Evolutionary conservation across 2,329 filamentous ascomycete genomes (phyloP), one percentile per base, ranked within the genome.

Genomic region (Aulographum hederae): DNA sequence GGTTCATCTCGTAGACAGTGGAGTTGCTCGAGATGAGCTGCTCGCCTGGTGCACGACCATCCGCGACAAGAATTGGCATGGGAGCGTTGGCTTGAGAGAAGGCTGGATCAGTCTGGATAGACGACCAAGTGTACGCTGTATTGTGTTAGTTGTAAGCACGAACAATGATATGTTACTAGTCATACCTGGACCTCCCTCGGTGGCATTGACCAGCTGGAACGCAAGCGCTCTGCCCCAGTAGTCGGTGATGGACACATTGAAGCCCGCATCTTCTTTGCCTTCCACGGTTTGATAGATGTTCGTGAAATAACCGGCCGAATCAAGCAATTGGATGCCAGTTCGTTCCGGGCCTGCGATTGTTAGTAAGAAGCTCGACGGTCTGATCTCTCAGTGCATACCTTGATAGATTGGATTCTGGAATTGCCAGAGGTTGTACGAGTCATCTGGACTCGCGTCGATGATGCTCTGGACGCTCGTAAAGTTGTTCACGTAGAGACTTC

Each of bases 171-270:
- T 18, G 15, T 10, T 18, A 15, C 33, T 11, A 31, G n/a, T n/a
- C n/a, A n/a, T n/a, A 37, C 41, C 42, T 13, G 76, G 70, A 0
- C 80, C 84, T 25, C 84, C 85, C 37, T 78, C 56, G 1, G 63
- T 65, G 4, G 69, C 77, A 46, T 86, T 78, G 47, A 93, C 67
- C 30, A 93, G 66, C 55, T 93, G 84, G 53, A 78, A 91, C 2
- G 75, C 75, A n/a, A 93, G 63, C 29, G 79, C 79, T 35, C 84
- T 76, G 18, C 79, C 80, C 61, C 84, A 92, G 51, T 82, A 82
- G 56, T 94, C 85, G 0, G 85, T 93, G 35, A 93, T 63, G 6
- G 79, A 78, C 3, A 67, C 69, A 28, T 73, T 58, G 46, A 64
- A 85, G 1, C 71, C 69, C 12, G 73, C 75, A 35, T 73, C 51